phyloP scores from a whole-genome alignment of 2,329 filamentous ascomycete species.

The Penicillium vulpinum region DNA sequence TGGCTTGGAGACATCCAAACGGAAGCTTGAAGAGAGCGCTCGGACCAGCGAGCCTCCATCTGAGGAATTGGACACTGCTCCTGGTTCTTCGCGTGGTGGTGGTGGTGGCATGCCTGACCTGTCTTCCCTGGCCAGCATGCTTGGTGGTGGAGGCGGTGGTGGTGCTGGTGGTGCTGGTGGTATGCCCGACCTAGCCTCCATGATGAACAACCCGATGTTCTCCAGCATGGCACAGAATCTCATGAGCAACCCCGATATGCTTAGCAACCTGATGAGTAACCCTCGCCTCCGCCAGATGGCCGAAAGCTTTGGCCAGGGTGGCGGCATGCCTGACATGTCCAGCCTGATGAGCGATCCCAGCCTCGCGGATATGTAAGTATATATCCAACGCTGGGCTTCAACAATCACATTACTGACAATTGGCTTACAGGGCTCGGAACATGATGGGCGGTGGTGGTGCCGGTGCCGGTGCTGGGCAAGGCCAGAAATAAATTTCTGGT shows the following conservation, averaged over 20 bases:
- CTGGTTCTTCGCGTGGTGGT: conserved; percentile 45
- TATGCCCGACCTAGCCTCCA: conserved; percentile 81
- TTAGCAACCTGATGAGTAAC: conserved; percentile 92
- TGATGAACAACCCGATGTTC: conserved; percentile 99
- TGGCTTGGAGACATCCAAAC: conserved; percentile 90
- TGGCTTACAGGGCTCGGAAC: conserved; percentile 58
- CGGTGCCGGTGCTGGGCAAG: conserved; percentile 27
- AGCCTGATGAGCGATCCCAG: conserved; percentile 87
- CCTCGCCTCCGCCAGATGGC: conserved; percentile 86
- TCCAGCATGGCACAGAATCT: conserved; percentile 93
- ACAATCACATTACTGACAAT: conserved; percentile 9
- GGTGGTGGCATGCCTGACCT: conserved; percentile 71
- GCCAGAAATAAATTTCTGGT: conserved; percentile 18
- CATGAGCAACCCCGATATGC: conserved; percentile 93
- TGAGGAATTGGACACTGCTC: conserved; percentile 53
- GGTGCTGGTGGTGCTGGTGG: conserved; percentile 63
- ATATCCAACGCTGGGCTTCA: not conserved
- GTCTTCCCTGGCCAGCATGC: conserved; percentile 69
- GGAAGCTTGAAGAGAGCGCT: conserved; percentile 77
- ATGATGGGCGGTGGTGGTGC: conserved; percentile 61
- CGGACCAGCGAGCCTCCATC: conserved; percentile 53
- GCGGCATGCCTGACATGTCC: conserved; percentile 85
- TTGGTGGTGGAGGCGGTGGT: conserved; percentile 59
- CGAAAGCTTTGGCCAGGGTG: conserved; percentile 68
- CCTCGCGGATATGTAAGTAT: conserved; percentile 86